Conservation (phyloP, 176 grass and related monocot species). For the Triticum turgidum region DNA sequence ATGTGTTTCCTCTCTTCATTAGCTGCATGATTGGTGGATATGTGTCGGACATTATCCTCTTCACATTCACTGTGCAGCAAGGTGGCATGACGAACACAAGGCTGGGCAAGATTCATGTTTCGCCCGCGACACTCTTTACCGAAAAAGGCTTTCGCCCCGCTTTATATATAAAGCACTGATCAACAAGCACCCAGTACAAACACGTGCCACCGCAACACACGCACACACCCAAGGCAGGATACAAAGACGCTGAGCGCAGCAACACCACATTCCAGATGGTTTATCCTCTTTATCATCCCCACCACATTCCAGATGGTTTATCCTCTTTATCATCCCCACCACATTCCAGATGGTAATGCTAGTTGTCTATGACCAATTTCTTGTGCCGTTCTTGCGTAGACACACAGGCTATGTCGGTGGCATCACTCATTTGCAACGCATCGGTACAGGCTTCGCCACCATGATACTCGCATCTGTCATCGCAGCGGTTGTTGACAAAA, state of each 20-base stretch:
- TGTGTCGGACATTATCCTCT: slow-evolving; percentile 31
- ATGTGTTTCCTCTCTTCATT: slow-evolving; percentile 50
- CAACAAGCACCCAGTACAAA: no score
- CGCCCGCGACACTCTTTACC: slow-evolving; percentile 47
- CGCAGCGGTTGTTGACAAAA: slow-evolving; percentile 44
- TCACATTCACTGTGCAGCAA: slow-evolving; percentile 60
- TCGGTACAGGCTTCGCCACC: slow-evolving; percentile 38
- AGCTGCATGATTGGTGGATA: slow-evolving; percentile 48
- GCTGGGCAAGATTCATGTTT: slow-evolving; percentile 45
- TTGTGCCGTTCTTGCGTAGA: slow-evolving; percentile 36
- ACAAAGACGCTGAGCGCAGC: no score
- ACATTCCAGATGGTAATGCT: slow-evolving; percentile 54
- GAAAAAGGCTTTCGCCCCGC: no score
- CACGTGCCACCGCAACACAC: no score
- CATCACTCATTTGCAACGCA: slow-evolving; percentile 46
- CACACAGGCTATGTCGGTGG: slow-evolving; percentile 42
- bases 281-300: slow-evolving; percentile 50
- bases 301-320: neutral
- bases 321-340: slow-evolving; percentile 51
- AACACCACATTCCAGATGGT: no score
- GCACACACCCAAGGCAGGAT: no score
- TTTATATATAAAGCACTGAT: no score
- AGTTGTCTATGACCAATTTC: slow-evolving; percentile 42
- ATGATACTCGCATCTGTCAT: slow-evolving; percentile 25
- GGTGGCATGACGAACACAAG: slow-evolving; percentile 59